Evolutionary conservation across 371 early-diverging fungal genomes (phyloP), one percentile per base, ranked within the genome.

Genomic region (Saksenaea vasiformis): DNA sequence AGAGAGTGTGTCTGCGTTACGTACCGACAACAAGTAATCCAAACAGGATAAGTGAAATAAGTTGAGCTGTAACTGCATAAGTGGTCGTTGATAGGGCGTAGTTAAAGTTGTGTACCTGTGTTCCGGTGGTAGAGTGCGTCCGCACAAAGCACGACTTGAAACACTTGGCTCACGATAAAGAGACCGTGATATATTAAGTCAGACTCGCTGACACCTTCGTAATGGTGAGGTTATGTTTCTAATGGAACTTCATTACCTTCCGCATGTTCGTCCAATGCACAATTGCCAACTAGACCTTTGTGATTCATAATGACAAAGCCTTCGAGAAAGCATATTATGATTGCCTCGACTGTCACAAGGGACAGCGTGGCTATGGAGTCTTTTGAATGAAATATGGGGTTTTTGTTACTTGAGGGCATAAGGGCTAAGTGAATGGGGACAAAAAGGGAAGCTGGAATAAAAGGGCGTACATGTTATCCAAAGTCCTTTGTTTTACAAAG

Each of bases 151-250:
- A 78, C 54, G 0, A 82, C 74, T 65, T 82, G 83, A 31, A 82
- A 82, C 3, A 72, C 77, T 56, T 82, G 83, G 51, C 76, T 56
- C 24, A 78, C 73, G 44, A 82, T 82, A 56, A 82, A 82, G 2
- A 82, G 59, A 4, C 73, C 68, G 54, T 82, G 83, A 47, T 82
- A 82, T 26, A 82, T 82, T 35, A 82, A 67, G 70, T 82, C 83
- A n/a, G 83, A 80, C 57, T 80, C 80, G 31, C 77, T 77, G n/a
- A 80, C 77, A 62, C 80, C 80, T 77, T 59, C 17, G 38, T 5
- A 22, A 54, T 14, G 38, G 27, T 5, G 53, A 54, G 37, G n/a
- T 31, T 14, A n/a, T 27, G 26, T 60, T 43, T 44, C 38, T n/a
- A n/a, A 10, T 22, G 11, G n/a, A 38, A 31, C 9, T 7, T 22